Evolutionary conservation across 1,284 basidiomycete genomes (phyloP).

Genomic region (Erythrobasidium hasegawianum): DNA sequence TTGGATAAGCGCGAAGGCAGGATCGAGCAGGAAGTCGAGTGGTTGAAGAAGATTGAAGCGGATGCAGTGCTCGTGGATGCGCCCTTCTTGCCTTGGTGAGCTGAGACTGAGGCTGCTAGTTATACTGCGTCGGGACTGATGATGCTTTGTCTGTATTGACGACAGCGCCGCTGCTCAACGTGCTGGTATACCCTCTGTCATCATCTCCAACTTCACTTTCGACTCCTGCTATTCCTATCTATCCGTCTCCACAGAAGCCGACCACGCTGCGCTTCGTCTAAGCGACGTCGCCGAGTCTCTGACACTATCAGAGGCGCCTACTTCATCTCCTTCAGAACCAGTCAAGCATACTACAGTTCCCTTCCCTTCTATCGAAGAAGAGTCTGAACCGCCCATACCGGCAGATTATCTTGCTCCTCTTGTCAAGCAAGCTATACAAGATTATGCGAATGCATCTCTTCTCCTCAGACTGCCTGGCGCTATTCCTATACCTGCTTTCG

Average conservation of each 20-base stretch:
- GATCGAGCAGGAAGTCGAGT: slow-evolving; percentile 58
- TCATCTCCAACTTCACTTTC: slow-evolving; percentile 75
- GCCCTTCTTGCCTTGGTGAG: slow-evolving; percentile 70
- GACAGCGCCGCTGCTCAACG: slow-evolving; percentile 63
- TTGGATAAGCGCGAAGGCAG: slow-evolving; percentile 58
- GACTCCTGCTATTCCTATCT: slow-evolving; percentile 75
- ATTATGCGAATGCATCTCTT: slow-evolving; percentile 68
- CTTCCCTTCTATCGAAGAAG: slow-evolving; percentile 40
- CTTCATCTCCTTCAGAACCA: not conserved
- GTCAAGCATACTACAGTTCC: slow-evolving; percentile 34
- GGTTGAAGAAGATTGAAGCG: slow-evolving; percentile 55
- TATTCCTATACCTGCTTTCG: slow-evolving; percentile 70
- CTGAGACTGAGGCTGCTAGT: no score
- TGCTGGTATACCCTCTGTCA: slow-evolving; percentile 61
- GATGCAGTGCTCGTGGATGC: slow-evolving; percentile 69
- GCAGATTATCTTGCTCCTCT: slow-evolving; percentile 57
- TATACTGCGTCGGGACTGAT: slow-evolving; percentile 5
- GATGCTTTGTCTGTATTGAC: not conserved
- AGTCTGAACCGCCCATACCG: slow-evolving; percentile 58
- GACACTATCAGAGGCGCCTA: slow-evolving; percentile 1
- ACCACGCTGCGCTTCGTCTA: slow-evolving; percentile 1
- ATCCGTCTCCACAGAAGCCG: slow-evolving; percentile 50
- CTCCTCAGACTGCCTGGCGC: slow-evolving; percentile 65
- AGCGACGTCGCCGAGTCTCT: slow-evolving; percentile 12
- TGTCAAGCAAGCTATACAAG: slow-evolving; percentile 60